A percentile compares a stretch with the other conserved stretches of the same genome.
These are phyloP conservation scores for Trichoderma sp. DNA, from an alignment of 2,329 filamentous ascomycete genomes.

Conservation along the genomic window DNA sequence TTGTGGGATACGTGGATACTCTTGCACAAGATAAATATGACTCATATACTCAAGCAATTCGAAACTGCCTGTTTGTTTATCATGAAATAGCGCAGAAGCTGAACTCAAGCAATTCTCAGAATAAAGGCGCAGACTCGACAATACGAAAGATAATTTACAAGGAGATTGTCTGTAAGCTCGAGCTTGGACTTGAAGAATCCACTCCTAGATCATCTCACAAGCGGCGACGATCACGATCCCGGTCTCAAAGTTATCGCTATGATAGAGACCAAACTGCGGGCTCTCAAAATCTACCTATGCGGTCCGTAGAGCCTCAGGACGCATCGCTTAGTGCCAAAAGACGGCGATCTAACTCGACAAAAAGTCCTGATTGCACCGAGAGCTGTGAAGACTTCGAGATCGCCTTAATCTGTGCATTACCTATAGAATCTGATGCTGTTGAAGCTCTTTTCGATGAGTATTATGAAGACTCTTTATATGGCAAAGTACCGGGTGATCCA, in stretches of 20 bases:
- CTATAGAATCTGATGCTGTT: slow-evolving; percentile 29
- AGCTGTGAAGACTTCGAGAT: slow-evolving; percentile 27
- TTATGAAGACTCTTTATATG: slow-evolving; percentile 29
- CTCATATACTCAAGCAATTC: not conserved
- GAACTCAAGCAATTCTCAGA: not conserved
- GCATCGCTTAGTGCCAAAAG: too few relatives aligned
- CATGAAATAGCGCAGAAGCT: too few relatives aligned
- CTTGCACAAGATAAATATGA: slow-evolving; percentile 15
- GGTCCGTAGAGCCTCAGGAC: too few relatives aligned
- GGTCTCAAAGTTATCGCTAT: too few relatives aligned
- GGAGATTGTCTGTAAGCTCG: slow-evolving; percentile 19
- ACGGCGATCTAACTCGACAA: too few relatives aligned
- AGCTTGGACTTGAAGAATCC: slow-evolving; percentile 3
- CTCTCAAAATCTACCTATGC: too few relatives aligned
- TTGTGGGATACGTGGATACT: not conserved
- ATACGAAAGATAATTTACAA: slow-evolving; percentile 15
- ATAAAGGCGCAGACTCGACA: slow-evolving; percentile 1
- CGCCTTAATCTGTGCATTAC: slow-evolving; percentile 30
- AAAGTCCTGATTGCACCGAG: too few relatives aligned
- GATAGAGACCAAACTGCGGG: too few relatives aligned
- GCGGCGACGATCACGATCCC: too few relatives aligned
- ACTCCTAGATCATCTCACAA: too few relatives aligned
- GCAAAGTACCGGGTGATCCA: slow-evolving; percentile 33
- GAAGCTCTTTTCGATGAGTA: slow-evolving; percentile 27
- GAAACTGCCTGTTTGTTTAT: too few relatives aligned